Conservation (phyloP, 1,284 basidiomycete genomes). For the Cryptococcus jaspeensis region DNA sequence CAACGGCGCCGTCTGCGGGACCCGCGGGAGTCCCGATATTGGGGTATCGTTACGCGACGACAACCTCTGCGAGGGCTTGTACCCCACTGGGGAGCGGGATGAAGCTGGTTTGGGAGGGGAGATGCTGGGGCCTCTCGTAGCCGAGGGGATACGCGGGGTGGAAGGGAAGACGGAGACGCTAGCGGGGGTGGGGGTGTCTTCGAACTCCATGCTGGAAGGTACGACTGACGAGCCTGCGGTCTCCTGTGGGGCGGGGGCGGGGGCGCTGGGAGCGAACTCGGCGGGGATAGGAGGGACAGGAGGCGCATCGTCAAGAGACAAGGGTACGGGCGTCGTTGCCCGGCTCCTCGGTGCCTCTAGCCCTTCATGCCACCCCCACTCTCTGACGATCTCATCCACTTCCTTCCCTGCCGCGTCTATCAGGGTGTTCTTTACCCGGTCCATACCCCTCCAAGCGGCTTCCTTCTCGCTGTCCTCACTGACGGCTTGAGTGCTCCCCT, state of each 20-base stretch:
- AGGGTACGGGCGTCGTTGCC: conserved; percentile 15
- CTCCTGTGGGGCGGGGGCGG: neutral
- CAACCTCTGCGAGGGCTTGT: conserved; percentile 13
- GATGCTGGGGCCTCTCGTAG: neutral
- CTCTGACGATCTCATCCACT: conserved; percentile 40
- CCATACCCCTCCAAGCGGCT: conserved; percentile 33
- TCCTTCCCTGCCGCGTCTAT: conserved; percentile 42
- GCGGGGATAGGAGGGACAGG: neutral
- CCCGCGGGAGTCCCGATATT: conserved; percentile 13
- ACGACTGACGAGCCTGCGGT: neutral
- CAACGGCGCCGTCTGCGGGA: conserved; percentile 9
- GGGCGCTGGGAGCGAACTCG: neutral
- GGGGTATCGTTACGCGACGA: conserved; percentile 21
- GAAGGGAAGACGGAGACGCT: conserved; percentile 8
- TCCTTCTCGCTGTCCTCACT: neutral
- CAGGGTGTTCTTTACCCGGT: conserved; percentile 35
- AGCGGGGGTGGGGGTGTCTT: conserved; percentile 16
- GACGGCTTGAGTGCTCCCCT: neutral
- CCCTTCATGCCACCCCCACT: conserved; percentile 49
- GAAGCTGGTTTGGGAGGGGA: neutral
- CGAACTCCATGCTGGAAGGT: conserved; percentile 6
- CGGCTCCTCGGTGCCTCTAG: conserved; percentile 32
- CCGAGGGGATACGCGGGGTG: neutral
- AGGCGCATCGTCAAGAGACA: neutral
- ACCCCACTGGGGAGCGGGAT: neutral